A percentile compares a stretch with the other conserved stretches of the same genome.
These are phyloP conservation scores for Cyclotella kingstonii DNA, from an alignment of 108 stramenopile genomes.

Conservation along the genomic window DNA sequence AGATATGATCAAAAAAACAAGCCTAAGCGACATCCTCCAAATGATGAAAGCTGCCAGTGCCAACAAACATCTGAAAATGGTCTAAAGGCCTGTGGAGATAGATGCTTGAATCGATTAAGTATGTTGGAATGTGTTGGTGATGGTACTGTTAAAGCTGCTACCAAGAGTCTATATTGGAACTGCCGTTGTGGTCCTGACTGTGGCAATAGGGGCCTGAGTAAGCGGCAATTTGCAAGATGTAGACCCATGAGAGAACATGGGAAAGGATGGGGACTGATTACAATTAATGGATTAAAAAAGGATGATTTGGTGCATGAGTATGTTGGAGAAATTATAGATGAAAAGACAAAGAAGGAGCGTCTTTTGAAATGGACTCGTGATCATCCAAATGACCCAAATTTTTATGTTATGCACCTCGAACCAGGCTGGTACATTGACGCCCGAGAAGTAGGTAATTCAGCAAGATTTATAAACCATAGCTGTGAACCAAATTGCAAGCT, in stretches of 20 bases:
- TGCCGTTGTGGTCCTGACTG: constrained; percentile 77
- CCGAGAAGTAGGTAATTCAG: constrained; percentile 75
- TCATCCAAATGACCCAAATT: constrained; percentile 91
- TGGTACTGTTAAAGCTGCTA: constrained; percentile 28
- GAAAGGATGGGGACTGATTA: constrained; percentile 88
- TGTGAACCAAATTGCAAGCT: constrained; percentile 93
- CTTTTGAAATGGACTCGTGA: constrained; percentile 65
- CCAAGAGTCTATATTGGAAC: constrained; percentile 61
- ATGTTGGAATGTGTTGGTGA: constrained; percentile 80
- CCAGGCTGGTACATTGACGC: constrained; percentile 90
- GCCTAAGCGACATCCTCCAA: constrained; percentile 60
- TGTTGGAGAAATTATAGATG: constrained; percentile 88
- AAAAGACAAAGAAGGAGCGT: constrained; percentile 68
- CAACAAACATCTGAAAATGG: constrained; percentile 13
- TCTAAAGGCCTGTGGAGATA: constrained; percentile 57
- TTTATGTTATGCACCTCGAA: constrained; percentile 91
- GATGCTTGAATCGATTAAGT: constrained; percentile 79
- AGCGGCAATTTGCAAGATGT: constrained; percentile 61
- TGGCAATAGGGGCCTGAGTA: constrained; percentile 79
- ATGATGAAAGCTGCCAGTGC: constrained; percentile 64
- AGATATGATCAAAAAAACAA: constrained; percentile 52
- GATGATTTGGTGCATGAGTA: constrained; percentile 88
- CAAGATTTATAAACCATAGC: constrained; percentile 94
- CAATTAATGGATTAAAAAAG: constrained; percentile 60
- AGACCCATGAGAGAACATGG: constrained; percentile 78